Base-by-base conservation (phyloP, 2,329 filamentous ascomycete genomes). In the Byssochlamys sp. region DNA sequence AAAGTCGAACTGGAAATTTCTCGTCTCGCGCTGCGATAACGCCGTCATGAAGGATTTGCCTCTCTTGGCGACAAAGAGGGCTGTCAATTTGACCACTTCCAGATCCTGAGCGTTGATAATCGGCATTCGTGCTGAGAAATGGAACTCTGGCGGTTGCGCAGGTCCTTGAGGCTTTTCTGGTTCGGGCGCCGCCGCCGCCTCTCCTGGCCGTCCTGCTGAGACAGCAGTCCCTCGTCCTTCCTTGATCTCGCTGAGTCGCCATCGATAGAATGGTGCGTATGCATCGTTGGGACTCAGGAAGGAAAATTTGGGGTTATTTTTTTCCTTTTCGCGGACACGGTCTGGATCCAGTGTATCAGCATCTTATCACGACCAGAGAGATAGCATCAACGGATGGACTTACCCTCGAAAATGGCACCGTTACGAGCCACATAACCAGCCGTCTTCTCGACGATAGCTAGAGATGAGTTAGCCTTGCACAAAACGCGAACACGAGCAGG, bases 1-100 rank as follows among this genome's bases (percentile, higher is more conserved):
- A 69, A 99, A 99, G 74, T 96, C 91, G 72, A 97, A 99, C 71
- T 99, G 92, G 64, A 86, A 91, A 73, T 96, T 97, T 68, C 88
- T 84, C 19, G 88, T 83, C 77, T 99, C 92, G 63, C 90, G 85
- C 75, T 96, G 92, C 26, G 89, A 90, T 61, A 99, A 78, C 56
- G 87, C 84, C 25, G 91, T 96, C 83, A 96, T 90, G 76, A 94
- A 99, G 60, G 88, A 86, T 60, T 91, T 86, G 12, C 94, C 94
- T 67, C 95, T 92, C 75, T 92, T 91, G 55, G 94, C 94, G 54
- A 92, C 90, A 73, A 94, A 96, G 27, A 95, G 79, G 24, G 94
- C 94, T 35, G 92, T 96, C 68, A 96, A 75, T 61, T 81, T 82
- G 58, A 86, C 77, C 26, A 86, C 80, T 55, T 86, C 84, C 60